phyloP scores from a whole-genome alignment of 2,329 filamentous ascomycete genomes.

The Paraconiothyrium sp. region DNA sequence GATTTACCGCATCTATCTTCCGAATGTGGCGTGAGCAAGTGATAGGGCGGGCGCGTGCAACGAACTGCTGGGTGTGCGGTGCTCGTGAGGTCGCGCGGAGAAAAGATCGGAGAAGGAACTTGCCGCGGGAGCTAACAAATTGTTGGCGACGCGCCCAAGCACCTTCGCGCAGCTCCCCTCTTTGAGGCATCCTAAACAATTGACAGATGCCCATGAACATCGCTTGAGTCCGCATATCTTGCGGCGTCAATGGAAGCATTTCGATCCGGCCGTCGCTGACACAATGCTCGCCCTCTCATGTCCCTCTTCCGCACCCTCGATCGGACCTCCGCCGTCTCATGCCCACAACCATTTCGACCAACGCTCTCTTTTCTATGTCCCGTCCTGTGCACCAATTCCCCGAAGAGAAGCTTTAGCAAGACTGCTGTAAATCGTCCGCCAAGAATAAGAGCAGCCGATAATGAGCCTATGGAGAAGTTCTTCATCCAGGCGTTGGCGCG shows the following conservation, averaged over 20 bases:
- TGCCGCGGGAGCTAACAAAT: constrained; percentile 25
- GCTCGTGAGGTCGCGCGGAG: constrained; percentile 45
- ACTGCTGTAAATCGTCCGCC: constrained; percentile 25
- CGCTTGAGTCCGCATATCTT: constrained; percentile 21
- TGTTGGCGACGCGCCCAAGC: constrained; percentile 23
- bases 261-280: constrained; percentile 45
- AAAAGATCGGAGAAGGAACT: constrained; percentile 45
- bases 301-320: constrained; percentile 66
- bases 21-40: not conserved
- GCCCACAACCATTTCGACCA: constrained; percentile 48
- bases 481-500: constrained; percentile 64
- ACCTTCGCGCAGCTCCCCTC: constrained; percentile 12
- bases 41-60: constrained; percentile 3
- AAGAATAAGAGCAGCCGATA: constrained; percentile 29
- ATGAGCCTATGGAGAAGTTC: constrained; percentile 58
- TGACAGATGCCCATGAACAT: constrained; percentile 28
- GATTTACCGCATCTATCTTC: not conserved
- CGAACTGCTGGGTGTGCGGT: not conserved
- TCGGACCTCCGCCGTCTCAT: constrained; percentile 60
- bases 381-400: constrained; percentile 9
- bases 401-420: constrained; percentile 32
- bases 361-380: constrained; percentile 48
- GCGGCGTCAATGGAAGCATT: constrained; percentile 27
- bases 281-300: constrained; percentile 72
- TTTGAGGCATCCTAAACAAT: constrained; percentile 3